Percentiles rank a stretch among this genome's conserved stretches.
These are phyloP conservation scores for Cornus florida DNA, from an alignment of 148 eudicot species.

Conservation along the genomic window DNA sequence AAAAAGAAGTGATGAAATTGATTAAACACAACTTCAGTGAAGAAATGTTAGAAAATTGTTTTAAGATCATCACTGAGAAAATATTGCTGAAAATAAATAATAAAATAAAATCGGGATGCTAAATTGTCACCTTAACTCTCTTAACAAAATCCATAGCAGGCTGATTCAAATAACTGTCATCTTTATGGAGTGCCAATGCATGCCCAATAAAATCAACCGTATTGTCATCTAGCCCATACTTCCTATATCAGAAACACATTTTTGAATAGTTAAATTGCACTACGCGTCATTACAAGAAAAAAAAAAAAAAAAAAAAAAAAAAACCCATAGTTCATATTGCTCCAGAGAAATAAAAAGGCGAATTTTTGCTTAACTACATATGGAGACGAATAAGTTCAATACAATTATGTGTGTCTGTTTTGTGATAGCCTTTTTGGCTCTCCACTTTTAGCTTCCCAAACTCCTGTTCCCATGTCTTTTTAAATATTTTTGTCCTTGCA, in stretches of 20 bases:
- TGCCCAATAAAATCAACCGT: conserved; percentile 31
- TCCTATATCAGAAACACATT: conserved; percentile 6
- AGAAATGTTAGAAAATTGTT: background rate
- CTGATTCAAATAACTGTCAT: conserved; percentile 22
- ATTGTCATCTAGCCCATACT: conserved; percentile 27
- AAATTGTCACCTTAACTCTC: conserved; percentile 21
- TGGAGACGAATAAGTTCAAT: no score
- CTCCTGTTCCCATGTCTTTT: no score
- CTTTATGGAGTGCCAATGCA: conserved; percentile 25
- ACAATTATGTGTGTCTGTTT: no score
- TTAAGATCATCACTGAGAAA: background rate
- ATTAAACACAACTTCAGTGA: background rate
- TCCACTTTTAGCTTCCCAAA: no score
- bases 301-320: background rate
- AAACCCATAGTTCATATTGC: background rate
- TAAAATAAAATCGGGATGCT: background rate
- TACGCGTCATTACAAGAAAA: background rate
- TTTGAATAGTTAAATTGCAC: background rate
- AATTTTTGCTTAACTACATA: no score
- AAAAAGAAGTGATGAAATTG: background rate
- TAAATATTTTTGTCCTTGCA: no score
- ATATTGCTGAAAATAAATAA: background rate
- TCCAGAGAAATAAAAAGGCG: no score
- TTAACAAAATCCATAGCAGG: conserved; percentile 28
- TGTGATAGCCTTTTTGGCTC: no score